Conservation (phyloP, 805 yeast species). For the Myxozyma melibiosi region DNA sequence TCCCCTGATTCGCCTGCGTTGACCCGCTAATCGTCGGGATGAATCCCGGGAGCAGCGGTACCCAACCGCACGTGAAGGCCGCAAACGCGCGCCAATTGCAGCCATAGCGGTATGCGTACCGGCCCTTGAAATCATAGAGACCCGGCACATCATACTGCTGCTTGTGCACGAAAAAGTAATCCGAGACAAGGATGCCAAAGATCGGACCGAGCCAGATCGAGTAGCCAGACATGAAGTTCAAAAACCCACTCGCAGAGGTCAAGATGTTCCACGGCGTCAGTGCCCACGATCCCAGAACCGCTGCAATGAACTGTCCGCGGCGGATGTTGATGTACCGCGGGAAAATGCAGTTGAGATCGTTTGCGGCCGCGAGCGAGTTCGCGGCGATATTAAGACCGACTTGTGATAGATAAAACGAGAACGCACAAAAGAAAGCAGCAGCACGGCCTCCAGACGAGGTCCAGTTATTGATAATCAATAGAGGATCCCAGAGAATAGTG, state of each 20-base stretch:
- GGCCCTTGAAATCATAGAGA: slow-evolving; percentile 46
- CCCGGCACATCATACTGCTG: slow-evolving; percentile 48
- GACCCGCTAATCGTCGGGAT: slow-evolving; percentile 31
- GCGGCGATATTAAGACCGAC: slow-evolving; percentile 40
- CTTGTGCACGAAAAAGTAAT: slow-evolving; percentile 47
- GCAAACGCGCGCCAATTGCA: slow-evolving; percentile 48
- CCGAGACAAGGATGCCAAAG: slow-evolving; percentile 46
- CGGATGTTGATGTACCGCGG: slow-evolving; percentile 51
- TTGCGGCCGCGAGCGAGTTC: slow-evolving; percentile 46
- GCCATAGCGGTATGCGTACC: slow-evolving; percentile 51
- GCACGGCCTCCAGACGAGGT: slow-evolving; percentile 47
- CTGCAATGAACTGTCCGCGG: slow-evolving; percentile 51
- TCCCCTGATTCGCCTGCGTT: slow-evolving; percentile 63
- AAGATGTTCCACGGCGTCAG: slow-evolving; percentile 49
- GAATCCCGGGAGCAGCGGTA: slow-evolving; percentile 37
- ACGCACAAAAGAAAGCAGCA: slow-evolving; percentile 47
- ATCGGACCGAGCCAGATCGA: slow-evolving; percentile 48
- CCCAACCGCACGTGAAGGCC: slow-evolving; percentile 44
- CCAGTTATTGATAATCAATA: slow-evolving; percentile 43
- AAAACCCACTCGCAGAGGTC: slow-evolving; percentile 45
- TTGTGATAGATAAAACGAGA: slow-evolving; percentile 46
- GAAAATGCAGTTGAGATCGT: slow-evolving; percentile 49
- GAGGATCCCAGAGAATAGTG: slow-evolving; percentile 31
- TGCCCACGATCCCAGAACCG: slow-evolving; percentile 40
- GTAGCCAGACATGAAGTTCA: slow-evolving; percentile 44